A percentile compares a stretch with the other conserved stretches of the same genome.
Conservation (phyloP, 345 rosid genomes). For the Viola odorata region DNA sequence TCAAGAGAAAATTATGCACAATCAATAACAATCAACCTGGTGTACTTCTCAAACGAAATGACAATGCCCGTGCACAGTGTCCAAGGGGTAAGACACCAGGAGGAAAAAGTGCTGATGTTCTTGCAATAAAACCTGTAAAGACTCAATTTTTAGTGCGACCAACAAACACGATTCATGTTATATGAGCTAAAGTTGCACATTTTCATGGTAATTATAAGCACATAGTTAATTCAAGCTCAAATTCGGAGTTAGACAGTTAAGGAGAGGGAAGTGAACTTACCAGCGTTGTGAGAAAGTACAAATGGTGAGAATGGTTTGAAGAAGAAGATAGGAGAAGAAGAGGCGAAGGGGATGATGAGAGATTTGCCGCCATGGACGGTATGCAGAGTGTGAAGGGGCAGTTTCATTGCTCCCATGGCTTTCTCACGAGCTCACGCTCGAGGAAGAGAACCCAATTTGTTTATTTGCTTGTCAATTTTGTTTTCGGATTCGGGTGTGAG, state of each 20-base stretch:
- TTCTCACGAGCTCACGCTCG: background rate
- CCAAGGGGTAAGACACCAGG: conserved; percentile 30
- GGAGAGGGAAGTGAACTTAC: too few relatives aligned
- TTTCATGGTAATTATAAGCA: background rate
- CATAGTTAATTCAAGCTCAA: background rate
- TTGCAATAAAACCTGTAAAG: conserved; percentile 42
- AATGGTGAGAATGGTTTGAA: conserved; percentile 19
- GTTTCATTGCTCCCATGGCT: conserved; percentile 41
- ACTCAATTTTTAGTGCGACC: background rate
- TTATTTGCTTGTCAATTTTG: background rate
- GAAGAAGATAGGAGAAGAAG: conserved; percentile 13
- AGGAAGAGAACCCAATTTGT: background rate
- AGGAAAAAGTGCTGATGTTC: conserved; percentile 25
- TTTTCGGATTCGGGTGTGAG: background rate
- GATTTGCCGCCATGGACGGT: conserved; percentile 31
- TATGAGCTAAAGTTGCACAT: background rate
- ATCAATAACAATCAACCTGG: conserved; percentile 40
- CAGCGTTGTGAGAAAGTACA: background rate
- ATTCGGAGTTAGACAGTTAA: too few relatives aligned
- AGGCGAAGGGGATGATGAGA: conserved; percentile 20
- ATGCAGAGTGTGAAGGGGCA: conserved; percentile 27
- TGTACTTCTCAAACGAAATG: conserved; percentile 35
- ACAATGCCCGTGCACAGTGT: conserved; percentile 19
- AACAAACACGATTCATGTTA: conserved; percentile 1
- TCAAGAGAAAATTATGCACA: conserved; percentile 4